Conservation (phyloP, 2,329 filamentous ascomycete species). For the Hypoxylon sp. region DNA sequence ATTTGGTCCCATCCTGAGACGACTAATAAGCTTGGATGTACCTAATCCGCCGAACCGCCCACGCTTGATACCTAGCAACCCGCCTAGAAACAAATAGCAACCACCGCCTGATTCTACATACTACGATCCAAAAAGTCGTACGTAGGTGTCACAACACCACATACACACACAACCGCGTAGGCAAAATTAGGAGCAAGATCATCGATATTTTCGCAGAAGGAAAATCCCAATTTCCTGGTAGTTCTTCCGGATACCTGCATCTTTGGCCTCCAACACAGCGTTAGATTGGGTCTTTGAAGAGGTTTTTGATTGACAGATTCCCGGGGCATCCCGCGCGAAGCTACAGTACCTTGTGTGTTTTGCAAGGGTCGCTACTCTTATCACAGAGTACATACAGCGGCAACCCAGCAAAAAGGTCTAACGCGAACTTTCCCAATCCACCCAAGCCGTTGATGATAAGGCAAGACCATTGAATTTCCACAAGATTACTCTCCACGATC, state of each 20-base stretch:
- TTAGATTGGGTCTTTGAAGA: conserved; percentile 8
- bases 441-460: conserved; percentile 36
- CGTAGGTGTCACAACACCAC: conserved; percentile 21
- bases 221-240: conserved; percentile 13
- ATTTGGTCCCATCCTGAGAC: conserved; percentile 47
- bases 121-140: conserved; percentile 26
- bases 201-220: conserved; percentile 19
- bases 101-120: conserved; percentile 30
- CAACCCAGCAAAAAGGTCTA: conserved; percentile 2
- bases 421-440: conserved; percentile 31
- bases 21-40: conserved; percentile 43
- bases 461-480: conserved; percentile 35
- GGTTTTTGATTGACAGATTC: conserved; percentile 18
- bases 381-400: conserved; percentile 30
- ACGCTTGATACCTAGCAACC: conserved; percentile 35
- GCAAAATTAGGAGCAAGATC: conserved; percentile 23
- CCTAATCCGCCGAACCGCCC: conserved; percentile 35
- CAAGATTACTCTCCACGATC: conserved; percentile 42
- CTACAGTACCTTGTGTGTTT: conserved; percentile 14
- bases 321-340: conserved; percentile 22
- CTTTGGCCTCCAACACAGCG: conserved; percentile 10
- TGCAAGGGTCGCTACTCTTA: conserved; percentile 41
- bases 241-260: conserved; percentile 15
- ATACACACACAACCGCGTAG: conserved; percentile 19
- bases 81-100: conserved; percentile 39